phyloP scores from a whole-genome alignment of 148 eudicot species.

The Nepenthes gracilis region DNA sequence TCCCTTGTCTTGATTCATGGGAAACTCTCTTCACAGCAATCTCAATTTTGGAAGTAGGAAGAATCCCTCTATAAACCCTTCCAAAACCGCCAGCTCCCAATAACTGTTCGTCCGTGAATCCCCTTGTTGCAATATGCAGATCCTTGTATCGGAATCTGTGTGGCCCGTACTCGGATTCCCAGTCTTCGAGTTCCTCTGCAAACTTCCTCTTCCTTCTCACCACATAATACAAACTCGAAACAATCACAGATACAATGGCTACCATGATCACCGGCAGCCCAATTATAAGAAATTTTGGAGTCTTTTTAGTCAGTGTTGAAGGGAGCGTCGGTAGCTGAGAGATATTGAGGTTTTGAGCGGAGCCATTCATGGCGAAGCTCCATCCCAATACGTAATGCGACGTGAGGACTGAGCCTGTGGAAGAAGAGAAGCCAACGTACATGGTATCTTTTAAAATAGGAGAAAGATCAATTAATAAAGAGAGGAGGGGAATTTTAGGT shows the following conservation, averaged over 20 bases:
- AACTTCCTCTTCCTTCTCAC: constrained; percentile 1
- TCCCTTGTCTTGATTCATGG: constrained; percentile 27
- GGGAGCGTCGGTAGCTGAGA: constrained; percentile 27
- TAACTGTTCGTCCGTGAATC: constrained; percentile 1
- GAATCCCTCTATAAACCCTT: constrained; percentile 15
- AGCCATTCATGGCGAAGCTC: constrained; percentile 18
- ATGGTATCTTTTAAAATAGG: constrained; percentile 8
- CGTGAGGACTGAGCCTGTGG: constrained; percentile 13
- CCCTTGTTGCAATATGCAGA: constrained; percentile 9
- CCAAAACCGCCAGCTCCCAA: constrained; percentile 26
- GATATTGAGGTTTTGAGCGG: constrained; percentile 8
- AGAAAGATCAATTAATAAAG: constrained; percentile 8
- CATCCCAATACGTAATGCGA: constrained; percentile 19
- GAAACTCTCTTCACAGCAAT: constrained; percentile 25
- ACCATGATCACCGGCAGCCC: constrained; percentile 6
- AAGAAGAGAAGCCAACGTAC: constrained; percentile 29
- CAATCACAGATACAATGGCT: background rate
- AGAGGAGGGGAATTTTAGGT: constrained; percentile 10
- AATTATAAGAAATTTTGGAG: constrained; percentile 1
- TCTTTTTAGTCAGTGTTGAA: background rate
- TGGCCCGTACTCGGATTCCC: constrained; percentile 8
- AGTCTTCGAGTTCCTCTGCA: constrained; percentile 8
- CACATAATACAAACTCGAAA: background rate
- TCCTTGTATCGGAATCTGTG: constrained; percentile 12
- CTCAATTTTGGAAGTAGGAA: constrained; percentile 9